Base-by-base conservation (phyloP, 2,329 filamentous ascomycete species). In the Xylaria polymorpha region DNA sequence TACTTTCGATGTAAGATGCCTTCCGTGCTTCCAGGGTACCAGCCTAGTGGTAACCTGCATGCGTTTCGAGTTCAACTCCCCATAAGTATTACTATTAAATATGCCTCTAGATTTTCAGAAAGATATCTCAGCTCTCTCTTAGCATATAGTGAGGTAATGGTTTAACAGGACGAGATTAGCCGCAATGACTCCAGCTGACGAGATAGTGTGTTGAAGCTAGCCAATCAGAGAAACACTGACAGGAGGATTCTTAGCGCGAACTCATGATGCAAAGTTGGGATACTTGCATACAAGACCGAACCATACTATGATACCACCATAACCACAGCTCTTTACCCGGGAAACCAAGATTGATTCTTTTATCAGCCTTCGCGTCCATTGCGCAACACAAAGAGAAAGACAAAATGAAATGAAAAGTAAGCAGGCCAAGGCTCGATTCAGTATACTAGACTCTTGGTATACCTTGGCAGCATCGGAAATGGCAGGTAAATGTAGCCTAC, bases 401-500 rank as follows among this genome's bases (percentile, higher is more conserved):
- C 53, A 12, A 56, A 65, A 68, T 58, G 44, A 68, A 65, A 58
- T 61, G 41, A 66, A 55, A 29, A 22, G 44, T 46, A 61, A 61
- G 66, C 61, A 44, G 39, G 67, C 67, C 67, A 69, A 69, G 67
- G 29, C 48, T 39, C 37, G 39, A 50, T n/a, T 59, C 58, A 53
- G 39, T n/a, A 62, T 63, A 55, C 46, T 69, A 66, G 48, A 18
- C 41, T 50, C 66, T 68, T 68, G 66, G 66, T 61, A 39, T 18
- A 41, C 57, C 66, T 68, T 68, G 66, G 66, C 66, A 39, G 22
- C 63, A 55, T 66, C 64, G 43, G 41, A 69, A 69, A 69, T 59
- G 67, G 67, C 67, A 69, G 67, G 67, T 66, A 55, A 14, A 15
- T 66, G 15, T 51, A 15, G 29, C 44, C 37, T 37, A 63, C 58